These are phyloP conservation scores for Monosporascus cannonballus DNA, from an alignment of 2,329 filamentous ascomycete genomes.

Conservation along the genomic window DNA sequence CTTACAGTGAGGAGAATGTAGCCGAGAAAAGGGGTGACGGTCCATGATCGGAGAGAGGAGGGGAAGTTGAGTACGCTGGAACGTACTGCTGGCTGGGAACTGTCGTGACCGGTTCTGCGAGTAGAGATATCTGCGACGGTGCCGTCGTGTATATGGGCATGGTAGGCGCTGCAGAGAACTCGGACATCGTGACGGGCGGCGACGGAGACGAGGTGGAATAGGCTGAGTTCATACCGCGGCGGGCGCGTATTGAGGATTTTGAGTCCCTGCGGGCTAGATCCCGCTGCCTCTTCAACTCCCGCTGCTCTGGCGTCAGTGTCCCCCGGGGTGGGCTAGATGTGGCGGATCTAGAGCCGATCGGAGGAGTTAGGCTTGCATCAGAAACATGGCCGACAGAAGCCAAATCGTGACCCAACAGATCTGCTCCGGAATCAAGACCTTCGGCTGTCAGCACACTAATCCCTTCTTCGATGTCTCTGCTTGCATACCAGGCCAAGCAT, in stretches of 20 bases:
- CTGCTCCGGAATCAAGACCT: conserved; percentile 30
- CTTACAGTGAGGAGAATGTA: conserved; percentile 23
- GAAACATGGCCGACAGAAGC: conserved; percentile 39
- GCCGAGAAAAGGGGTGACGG: conserved; percentile 22
- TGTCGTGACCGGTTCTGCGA: conserved; percentile 42
- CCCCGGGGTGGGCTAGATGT: conserved; percentile 53
- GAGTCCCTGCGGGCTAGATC: conserved; percentile 54
- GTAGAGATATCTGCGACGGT: conserved; percentile 42
- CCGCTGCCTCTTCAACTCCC: conserved; percentile 55
- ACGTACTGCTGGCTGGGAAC: conserved; percentile 39
- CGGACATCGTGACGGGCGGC: conserved; percentile 37
- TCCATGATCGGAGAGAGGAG: conserved; percentile 37
- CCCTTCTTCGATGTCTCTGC: conserved; percentile 10
- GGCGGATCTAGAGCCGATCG: conserved; percentile 43
- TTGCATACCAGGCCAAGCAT: conserved; percentile 43
- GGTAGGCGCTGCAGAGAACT: conserved; percentile 33
- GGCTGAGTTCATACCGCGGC: conserved; percentile 41
- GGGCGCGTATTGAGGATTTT: conserved; percentile 45
- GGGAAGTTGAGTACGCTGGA: conserved; percentile 40
- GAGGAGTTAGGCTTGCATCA: conserved; percentile 46
- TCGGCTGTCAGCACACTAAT: conserved; percentile 1
- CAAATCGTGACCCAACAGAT: conserved; percentile 39
- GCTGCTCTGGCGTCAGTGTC: conserved; percentile 51
- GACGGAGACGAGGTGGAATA: conserved; percentile 27
- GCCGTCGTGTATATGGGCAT: conserved; percentile 48